phyloP scores from a whole-genome alignment of 2,329 filamentous ascomycete genomes.

The Raffaelea deltoideospora region DNA sequence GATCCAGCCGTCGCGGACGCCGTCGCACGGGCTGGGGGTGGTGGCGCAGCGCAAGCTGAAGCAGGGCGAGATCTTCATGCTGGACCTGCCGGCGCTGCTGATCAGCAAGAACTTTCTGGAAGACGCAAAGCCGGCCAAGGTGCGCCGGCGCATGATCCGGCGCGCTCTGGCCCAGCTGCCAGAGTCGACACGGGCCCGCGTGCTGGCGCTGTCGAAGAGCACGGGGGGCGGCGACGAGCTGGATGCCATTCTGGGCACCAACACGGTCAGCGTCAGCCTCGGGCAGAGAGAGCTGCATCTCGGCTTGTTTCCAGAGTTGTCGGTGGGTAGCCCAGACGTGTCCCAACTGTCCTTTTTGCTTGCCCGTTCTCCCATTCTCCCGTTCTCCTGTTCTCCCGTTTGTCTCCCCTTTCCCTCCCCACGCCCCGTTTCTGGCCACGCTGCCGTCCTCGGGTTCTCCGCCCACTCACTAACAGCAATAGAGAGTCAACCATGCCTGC shows the following conservation, averaged over 20 bases:
- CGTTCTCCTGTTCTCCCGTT: too few relatives aligned
- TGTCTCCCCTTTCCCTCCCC: too few relatives aligned
- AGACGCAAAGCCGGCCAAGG: conserved; percentile 8
- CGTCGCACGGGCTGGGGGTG: conserved; percentile 17
- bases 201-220: conserved; percentile 16
- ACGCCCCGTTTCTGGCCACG: too few relatives aligned
- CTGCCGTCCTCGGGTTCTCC: too few relatives aligned
- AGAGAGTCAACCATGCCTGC: conserved; percentile 23
- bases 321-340: conserved; percentile 12
- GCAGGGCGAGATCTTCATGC: conserved; percentile 17
- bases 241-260: conserved; percentile 19
- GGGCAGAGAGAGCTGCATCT: conserved; percentile 10
- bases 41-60: conserved; percentile 16
- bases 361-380: too few relatives aligned
- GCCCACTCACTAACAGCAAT: neutral
- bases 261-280: conserved; percentile 16
- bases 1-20: conserved; percentile 12
- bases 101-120: conserved; percentile 11
- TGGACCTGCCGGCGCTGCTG: conserved; percentile 15
- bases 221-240: conserved; percentile 16
- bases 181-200: conserved; percentile 7
- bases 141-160: conserved; percentile 14
- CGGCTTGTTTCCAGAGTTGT: conserved; percentile 18
- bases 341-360: neutral
- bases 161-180: conserved; percentile 15